Conservation (phyloP, 345 rosid species). For the Euphorbia peplus region DNA sequence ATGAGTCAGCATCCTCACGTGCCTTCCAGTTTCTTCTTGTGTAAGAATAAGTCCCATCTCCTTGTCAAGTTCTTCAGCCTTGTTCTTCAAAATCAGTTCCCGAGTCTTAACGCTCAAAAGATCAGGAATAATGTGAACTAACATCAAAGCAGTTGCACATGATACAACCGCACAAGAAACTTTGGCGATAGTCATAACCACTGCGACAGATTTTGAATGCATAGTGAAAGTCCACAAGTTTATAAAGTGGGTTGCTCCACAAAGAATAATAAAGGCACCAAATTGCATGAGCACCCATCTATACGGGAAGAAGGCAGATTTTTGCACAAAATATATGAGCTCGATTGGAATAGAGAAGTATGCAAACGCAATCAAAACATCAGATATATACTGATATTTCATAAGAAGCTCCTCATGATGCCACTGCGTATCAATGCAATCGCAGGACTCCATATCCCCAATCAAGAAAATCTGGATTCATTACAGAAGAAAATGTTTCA, state of each 20-base stretch:
- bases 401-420: slow-evolving; percentile 73
- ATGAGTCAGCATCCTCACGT: slow-evolving; percentile 94
- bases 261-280: slow-evolving; percentile 88
- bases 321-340: slow-evolving; percentile 85
- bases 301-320: slow-evolving; percentile 85
- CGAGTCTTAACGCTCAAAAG: slow-evolving; percentile 75
- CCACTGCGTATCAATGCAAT: slow-evolving; percentile 71
- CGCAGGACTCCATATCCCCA: slow-evolving; percentile 63
- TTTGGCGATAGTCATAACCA: slow-evolving; percentile 79
- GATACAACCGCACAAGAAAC: slow-evolving; percentile 84
- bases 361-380: slow-evolving; percentile 78
- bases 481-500: neutral
- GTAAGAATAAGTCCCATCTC: slow-evolving; percentile 91
- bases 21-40: slow-evolving; percentile 90
- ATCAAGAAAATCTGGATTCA: slow-evolving; percentile 24
- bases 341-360: slow-evolving; percentile 92
- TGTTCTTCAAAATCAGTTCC: slow-evolving; percentile 72
- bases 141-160: slow-evolving; percentile 80
- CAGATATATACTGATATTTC: slow-evolving; percentile 91
- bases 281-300: slow-evolving; percentile 98
- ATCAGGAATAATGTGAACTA: slow-evolving; percentile 93
- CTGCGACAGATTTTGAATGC: slow-evolving; percentile 80
- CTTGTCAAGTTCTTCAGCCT: slow-evolving; percentile 80
- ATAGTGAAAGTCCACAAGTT: slow-evolving; percentile 76
- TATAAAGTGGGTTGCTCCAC: slow-evolving; percentile 94